Evolutionary conservation across 78 protist genomes (phyloP).

Genomic region (Trichosphaerium sp.): DNA sequence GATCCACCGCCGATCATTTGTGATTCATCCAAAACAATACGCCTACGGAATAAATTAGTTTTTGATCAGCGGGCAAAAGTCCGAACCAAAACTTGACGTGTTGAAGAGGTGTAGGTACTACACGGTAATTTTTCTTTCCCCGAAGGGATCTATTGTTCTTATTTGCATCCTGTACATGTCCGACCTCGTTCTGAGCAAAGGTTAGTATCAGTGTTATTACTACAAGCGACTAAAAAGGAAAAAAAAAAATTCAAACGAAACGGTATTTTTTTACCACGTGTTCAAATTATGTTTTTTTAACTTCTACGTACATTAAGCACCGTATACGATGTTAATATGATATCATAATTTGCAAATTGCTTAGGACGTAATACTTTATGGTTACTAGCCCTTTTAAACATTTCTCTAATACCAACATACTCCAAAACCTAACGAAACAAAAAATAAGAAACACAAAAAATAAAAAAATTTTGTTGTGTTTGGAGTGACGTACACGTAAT

Average conservation of each 20-base stretch:
- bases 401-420: conserved; percentile 30
- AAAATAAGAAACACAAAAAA: too few species aligned
- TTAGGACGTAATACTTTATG: too few species aligned
- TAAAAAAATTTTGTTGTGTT: too few species aligned
- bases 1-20: conserved; percentile 21
- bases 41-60: too few species aligned
- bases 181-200: not conserved
- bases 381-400: too few species aligned
- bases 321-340: conserved; percentile 35
- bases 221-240: too few species aligned
- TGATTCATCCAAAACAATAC: conserved; percentile 35
- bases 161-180: not conserved
- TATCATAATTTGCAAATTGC: conserved; percentile 28
- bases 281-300: conserved; percentile 1
- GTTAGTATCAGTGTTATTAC: too few species aligned
- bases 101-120: too few species aligned
- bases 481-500: not conserved
- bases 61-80: too few species aligned
- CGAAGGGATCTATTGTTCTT: conserved; percentile 8
- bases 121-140: not conserved
- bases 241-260: not conserved
- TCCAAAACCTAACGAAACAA: too few species aligned
- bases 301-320: not conserved
- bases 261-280: not conserved
- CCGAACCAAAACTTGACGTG: too few species aligned